These are phyloP conservation scores for Trichoderma atrobrunneum DNA, from an alignment of 2,329 filamentous ascomycete genomes.

Conservation along the genomic window DNA sequence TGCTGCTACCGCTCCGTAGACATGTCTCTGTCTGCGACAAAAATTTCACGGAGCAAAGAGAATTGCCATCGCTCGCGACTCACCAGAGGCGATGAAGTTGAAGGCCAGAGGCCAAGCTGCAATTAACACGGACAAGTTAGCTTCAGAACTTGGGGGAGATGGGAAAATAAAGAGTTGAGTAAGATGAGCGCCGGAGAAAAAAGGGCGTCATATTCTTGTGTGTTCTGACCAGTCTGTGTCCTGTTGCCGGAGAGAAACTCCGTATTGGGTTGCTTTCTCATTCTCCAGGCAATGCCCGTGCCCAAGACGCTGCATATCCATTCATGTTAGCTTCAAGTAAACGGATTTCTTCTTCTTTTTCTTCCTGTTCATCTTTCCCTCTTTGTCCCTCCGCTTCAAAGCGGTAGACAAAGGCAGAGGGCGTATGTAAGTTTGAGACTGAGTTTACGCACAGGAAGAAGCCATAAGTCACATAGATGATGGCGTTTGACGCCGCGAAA, in stretches of 20 bases:
- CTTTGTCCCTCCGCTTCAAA: background rate
- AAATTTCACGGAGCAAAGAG: constrained; percentile 4
- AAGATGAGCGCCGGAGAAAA: background rate
- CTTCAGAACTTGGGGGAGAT: background rate
- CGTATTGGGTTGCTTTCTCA: constrained; percentile 62
- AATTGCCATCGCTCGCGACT: constrained; percentile 47
- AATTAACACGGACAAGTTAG: constrained; percentile 31
- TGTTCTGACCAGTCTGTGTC: constrained; percentile 74
- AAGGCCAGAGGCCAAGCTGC: constrained; percentile 75
- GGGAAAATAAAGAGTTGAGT: background rate
- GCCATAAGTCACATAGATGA: constrained; percentile 78
- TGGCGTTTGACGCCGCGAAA: constrained; percentile 72
- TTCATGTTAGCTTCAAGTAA: constrained; percentile 21
- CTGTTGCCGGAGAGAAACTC: constrained; percentile 74
- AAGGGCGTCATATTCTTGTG: background rate
- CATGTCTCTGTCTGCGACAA: background rate
- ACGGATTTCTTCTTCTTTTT: background rate
- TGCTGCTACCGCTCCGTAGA: constrained; percentile 60
- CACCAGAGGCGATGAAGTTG: constrained; percentile 90
- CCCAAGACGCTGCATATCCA: constrained; percentile 56
- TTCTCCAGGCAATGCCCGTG: constrained; percentile 54
- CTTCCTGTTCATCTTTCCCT: background rate
- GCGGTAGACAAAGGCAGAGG: background rate
- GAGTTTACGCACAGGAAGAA: constrained; percentile 63
- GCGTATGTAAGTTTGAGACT: background rate